Evolutionary conservation across 148 eudicot genomes (phyloP).

Genomic region (Persicaria maculosa): DNA sequence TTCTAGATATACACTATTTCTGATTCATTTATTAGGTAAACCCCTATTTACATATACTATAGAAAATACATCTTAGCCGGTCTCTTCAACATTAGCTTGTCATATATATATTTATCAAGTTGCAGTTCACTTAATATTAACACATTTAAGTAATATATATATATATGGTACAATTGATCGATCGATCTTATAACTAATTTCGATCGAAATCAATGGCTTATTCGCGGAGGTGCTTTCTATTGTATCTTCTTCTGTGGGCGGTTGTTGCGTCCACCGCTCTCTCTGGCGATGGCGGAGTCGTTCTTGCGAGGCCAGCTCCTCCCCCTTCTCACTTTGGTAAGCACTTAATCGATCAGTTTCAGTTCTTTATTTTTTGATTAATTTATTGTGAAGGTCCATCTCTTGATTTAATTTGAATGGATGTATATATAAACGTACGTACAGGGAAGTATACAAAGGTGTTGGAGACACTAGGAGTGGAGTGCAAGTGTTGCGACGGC

Average conservation of each 20-base stretch:
- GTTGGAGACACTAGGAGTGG: constrained; percentile 19
- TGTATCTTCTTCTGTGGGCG: background rate
- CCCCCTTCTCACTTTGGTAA: background rate
- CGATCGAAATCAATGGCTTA: background rate
- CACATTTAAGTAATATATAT: background rate
- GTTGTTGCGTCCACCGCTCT: background rate
- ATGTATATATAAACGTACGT: background rate
- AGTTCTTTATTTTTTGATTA: background rate
- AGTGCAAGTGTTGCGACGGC: constrained; percentile 22
- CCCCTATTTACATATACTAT: background rate
- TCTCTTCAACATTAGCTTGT: no score
- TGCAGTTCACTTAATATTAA: background rate
- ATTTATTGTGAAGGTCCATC: background rate
- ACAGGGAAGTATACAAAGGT: constrained; percentile 13
- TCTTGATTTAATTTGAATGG: background rate
- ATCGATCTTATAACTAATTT: background rate
- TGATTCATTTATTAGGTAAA: background rate
- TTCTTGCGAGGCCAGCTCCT: background rate
- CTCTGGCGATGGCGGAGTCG: background rate
- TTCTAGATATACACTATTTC: background rate
- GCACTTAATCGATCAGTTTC: background rate
- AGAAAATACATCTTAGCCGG: background rate
- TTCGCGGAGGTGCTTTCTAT: background rate
- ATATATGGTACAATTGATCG: background rate
- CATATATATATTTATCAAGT: no score